Conservation (phyloP, 23 red algal species). For the Gracilaria vermiculophylla region DNA sequence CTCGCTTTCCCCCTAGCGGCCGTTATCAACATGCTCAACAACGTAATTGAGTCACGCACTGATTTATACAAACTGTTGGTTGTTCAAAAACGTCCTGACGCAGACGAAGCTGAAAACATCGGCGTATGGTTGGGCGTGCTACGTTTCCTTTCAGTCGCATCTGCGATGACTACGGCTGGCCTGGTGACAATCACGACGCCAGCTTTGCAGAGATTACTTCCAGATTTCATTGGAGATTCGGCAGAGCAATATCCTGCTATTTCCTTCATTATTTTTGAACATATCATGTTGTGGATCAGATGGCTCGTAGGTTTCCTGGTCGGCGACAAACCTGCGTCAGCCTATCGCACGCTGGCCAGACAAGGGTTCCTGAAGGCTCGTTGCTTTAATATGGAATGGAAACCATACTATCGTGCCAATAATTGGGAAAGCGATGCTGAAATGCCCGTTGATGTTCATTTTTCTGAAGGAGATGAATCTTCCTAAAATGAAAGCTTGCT, state of each 20-base stretch:
- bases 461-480: background rate
- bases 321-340: conserved; percentile 39
- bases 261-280: conserved; percentile 54
- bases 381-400: conserved; percentile 54
- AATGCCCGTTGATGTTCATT: background rate
- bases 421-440: conserved; percentile 5
- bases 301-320: conserved; percentile 45
- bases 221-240: conserved; percentile 34
- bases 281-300: conserved; percentile 43
- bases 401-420: conserved; percentile 26
- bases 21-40: conserved; percentile 66
- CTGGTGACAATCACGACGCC: conserved; percentile 58
- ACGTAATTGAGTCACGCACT: conserved; percentile 57
- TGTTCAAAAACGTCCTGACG: conserved; percentile 51
- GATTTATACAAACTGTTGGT: conserved; percentile 70
- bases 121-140: conserved; percentile 55
- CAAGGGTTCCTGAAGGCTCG: conserved; percentile 58
- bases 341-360: conserved; percentile 39
- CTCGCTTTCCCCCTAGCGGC: conserved; percentile 63
- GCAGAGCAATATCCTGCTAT: conserved; percentile 26
- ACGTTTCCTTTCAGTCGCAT: conserved; percentile 40
- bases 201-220: conserved; percentile 28
- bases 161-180: conserved; percentile 53
- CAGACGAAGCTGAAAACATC: conserved; percentile 59
- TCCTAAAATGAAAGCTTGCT: no score